A percentile compares a stretch with the other conserved stretches of the same genome.
These are phyloP conservation scores for Aspergillus sp. DNA, from an alignment of 2,329 filamentous ascomycete species.

Conservation along the genomic window DNA sequence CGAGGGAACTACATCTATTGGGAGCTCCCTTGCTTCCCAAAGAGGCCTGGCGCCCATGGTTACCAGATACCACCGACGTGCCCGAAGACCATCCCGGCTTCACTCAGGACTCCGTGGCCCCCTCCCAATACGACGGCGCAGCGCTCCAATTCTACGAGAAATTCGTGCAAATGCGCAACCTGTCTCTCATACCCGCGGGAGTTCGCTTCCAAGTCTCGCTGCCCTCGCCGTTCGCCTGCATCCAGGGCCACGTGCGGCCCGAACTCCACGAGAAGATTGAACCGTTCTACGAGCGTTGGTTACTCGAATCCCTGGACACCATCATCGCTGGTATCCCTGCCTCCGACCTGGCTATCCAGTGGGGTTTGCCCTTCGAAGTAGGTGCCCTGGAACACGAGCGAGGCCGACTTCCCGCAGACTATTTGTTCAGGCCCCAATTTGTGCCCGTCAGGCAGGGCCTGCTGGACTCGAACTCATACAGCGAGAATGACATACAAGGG, in stretches of 20 bases:
- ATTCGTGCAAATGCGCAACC: slow-evolving; percentile 22
- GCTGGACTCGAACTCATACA: neutral
- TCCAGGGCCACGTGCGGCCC: slow-evolving; percentile 19
- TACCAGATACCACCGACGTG: neutral
- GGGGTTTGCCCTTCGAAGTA: slow-evolving; percentile 27
- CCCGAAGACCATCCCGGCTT: slow-evolving; percentile 10
- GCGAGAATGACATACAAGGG: too few species aligned
- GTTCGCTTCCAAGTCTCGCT: slow-evolving; percentile 36
- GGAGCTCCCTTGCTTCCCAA: slow-evolving; percentile 33
- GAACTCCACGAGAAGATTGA: slow-evolving; percentile 26
- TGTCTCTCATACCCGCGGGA: slow-evolving; percentile 21
- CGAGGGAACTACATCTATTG: slow-evolving; percentile 24
- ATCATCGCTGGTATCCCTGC: slow-evolving; percentile 30
- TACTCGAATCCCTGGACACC: slow-evolving; percentile 20
- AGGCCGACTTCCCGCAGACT: slow-evolving; percentile 21
- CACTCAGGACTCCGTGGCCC: slow-evolving; percentile 13
- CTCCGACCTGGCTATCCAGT: slow-evolving; percentile 33
- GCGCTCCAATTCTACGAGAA: slow-evolving; percentile 27
- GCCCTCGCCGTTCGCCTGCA: slow-evolving; percentile 14
- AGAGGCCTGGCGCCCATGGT: slow-evolving; percentile 3
- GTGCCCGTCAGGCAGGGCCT: slow-evolving; percentile 17
- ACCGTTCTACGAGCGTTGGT: slow-evolving; percentile 26
- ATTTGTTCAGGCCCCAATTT: slow-evolving; percentile 25
- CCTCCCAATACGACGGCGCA: slow-evolving; percentile 27
- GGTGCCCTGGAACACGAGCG: slow-evolving; percentile 25